Evolutionary conservation across 1,284 basidiomycete species (phyloP), one percentile per base, ranked within the genome.

Genomic region (Ceratobasidium sp.): DNA sequence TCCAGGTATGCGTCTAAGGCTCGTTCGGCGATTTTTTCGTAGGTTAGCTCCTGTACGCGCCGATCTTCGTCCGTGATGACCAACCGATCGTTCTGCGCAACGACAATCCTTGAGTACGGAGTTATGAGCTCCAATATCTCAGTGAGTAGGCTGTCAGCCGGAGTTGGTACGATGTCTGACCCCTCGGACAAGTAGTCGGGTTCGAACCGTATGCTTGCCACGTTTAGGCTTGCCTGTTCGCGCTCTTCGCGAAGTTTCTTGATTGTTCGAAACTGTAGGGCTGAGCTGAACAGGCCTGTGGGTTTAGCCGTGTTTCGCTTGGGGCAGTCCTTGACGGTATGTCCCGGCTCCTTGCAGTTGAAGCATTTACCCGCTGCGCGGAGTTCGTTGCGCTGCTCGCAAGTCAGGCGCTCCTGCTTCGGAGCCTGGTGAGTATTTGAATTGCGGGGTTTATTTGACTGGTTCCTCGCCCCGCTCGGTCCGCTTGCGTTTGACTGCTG

Each of bases 321-420:
- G 3, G 73, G 75, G 60, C 75, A 76, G 41, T 76, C 73, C n/a
- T 72, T 74, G 33, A 45, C 14, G 7, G 62, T 33, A 51, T 75
- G 75, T 29, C 66, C 73, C 8, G 51, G 15, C 36, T 75, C 65
- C n/a, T 75, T 41, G 53, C 75, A 76, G 1, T 44, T 0, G 29
- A 74, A 76, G 29, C 75, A 76, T 54, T 76, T 75, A 1, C 59
- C 59, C 2, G 65, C 73, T 6, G 66, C 75, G 0, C 73, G 27
- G 15, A 75, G 47, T 29, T 75, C 75, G 15, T 62, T 51, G n/a
- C 44, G 48, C 41, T 75, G 27, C 17, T 54, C 57, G 6, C 22
- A 31, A n/a, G 48, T 45, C 22, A 57, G 15, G 15, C 14, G n/a
- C 48, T 59, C n/a, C n/a, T n/a, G n/a, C n/a, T n/a, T n/a, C n/a